Conservation (phyloP, 192 early-diverging fungal genomes). For the Coemansia biformis region DNA sequence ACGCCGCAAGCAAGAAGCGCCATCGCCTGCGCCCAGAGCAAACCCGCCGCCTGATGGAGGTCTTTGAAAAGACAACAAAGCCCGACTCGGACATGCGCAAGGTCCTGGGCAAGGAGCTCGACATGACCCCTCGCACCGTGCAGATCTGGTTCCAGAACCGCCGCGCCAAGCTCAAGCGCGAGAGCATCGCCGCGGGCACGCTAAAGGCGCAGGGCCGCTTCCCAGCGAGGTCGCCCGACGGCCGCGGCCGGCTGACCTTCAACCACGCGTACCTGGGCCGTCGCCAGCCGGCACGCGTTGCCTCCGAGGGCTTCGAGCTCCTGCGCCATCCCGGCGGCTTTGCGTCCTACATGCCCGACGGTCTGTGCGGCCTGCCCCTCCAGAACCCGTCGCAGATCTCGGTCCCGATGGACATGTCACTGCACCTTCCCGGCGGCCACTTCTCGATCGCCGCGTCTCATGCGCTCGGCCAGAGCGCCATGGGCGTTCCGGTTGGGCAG, state of each 20-base stretch:
- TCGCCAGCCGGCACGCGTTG: slow-evolving; percentile 28
- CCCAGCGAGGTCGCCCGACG: slow-evolving; percentile 2
- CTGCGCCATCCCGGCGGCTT: slow-evolving; percentile 21
- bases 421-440: slow-evolving; percentile 8
- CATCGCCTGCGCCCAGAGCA: slow-evolving; percentile 65
- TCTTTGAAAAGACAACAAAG: slow-evolving; percentile 59
- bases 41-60: slow-evolving; percentile 55
- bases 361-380: slow-evolving; percentile 23
- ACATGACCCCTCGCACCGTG: slow-evolving; percentile 65
- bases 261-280: slow-evolving; percentile 30
- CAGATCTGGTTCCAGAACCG: slow-evolving; percentile 90
- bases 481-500: slow-evolving; percentile 28
- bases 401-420: slow-evolving; percentile 20
- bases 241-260: slow-evolving; percentile 35
- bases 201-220: slow-evolving; percentile 11
- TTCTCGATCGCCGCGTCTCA: slow-evolving; percentile 7
- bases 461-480: slow-evolving; percentile 24
- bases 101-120: slow-evolving; percentile 57
- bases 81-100: slow-evolving; percentile 61
- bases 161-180: slow-evolving; percentile 78
- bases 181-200: slow-evolving; percentile 30
- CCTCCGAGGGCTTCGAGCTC: slow-evolving; percentile 31
- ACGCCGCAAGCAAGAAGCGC: slow-evolving; percentile 54
- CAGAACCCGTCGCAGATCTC: slow-evolving; percentile 45
- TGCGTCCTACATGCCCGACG: slow-evolving; percentile 19